Percentiles rank a stretch among this genome's conserved stretches.
These are phyloP conservation scores for Chlorella sorokiniana DNA, from an alignment of 139 green algal genomes.

Conservation along the genomic window DNA sequence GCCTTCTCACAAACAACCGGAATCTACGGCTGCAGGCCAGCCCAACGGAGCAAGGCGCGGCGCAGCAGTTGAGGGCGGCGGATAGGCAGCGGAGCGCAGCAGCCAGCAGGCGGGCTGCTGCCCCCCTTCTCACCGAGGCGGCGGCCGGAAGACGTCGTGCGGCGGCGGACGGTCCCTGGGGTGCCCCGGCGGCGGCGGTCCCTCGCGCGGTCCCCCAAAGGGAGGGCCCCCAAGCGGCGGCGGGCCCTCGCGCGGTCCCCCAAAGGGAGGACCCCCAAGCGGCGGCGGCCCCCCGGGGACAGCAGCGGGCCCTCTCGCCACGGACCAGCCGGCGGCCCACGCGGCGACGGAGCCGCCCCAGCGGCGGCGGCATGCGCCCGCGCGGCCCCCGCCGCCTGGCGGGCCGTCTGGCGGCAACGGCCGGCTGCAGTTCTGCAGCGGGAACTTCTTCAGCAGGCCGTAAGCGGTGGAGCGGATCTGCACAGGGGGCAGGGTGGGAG, in stretches of 20 bases:
- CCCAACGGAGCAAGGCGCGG: too few species aligned
- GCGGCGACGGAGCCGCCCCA: background rate
- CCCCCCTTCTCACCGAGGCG: background rate
- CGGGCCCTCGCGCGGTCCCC: background rate
- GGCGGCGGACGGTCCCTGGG: background rate
- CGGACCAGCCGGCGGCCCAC: background rate
- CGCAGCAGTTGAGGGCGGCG: background rate
- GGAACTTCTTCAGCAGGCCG: conserved; percentile 67
- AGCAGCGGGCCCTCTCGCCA: background rate
- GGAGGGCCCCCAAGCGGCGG: conserved; percentile 11
- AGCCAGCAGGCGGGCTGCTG: too few species aligned
- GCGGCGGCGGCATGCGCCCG: background rate
- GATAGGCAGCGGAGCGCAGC: background rate
- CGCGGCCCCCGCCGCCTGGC: background rate
- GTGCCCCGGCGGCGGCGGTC: conserved; percentile 14
- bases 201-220: background rate
- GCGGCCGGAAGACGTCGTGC: conserved; percentile 1
- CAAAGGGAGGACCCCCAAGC: background rate
- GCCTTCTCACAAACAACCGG: background rate
- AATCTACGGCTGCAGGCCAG: too few species aligned
- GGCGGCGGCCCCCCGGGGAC: background rate
- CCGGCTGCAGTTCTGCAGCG: conserved; percentile 49
- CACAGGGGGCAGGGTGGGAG: background rate
- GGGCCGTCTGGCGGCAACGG: conserved; percentile 28
- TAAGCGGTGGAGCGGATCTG: conserved; percentile 53